phyloP scores from a whole-genome alignment of 2,329 filamentous ascomycete species.

The Alternaria hordeiaustralica region DNA sequence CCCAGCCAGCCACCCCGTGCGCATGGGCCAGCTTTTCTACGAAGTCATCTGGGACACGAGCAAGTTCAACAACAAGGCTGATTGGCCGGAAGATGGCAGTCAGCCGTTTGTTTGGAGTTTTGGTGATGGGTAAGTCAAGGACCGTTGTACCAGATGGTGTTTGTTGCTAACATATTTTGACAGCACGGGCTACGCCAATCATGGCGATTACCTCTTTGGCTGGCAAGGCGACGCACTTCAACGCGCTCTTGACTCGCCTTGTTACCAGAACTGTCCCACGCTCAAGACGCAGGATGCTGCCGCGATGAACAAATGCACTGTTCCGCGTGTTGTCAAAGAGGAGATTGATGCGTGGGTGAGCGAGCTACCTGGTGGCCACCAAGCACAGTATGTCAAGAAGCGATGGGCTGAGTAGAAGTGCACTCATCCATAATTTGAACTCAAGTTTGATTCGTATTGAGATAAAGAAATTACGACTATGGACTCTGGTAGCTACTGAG shows the following conservation, averaged over 20 bases:
- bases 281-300: constrained; percentile 55
- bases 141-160: background rate
- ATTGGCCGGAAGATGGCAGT: constrained; percentile 40
- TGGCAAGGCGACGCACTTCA: constrained; percentile 59
- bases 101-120: constrained; percentile 38
- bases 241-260: constrained; percentile 44
- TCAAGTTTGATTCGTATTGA: background rate
- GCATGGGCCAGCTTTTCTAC: constrained; percentile 33
- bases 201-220: constrained; percentile 62
- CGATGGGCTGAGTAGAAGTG: constrained; percentile 9
- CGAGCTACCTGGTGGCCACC: constrained; percentile 23
- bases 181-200: constrained; percentile 56
- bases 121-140: constrained; percentile 43
- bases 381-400: constrained; percentile 24
- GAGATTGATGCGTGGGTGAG: constrained; percentile 51
- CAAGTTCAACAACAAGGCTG: constrained; percentile 37
- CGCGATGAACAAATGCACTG: constrained; percentile 57
- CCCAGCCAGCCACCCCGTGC: constrained; percentile 55
- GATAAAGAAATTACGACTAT: background rate
- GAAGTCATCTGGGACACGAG: constrained; percentile 45
- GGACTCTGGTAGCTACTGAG: background rate
- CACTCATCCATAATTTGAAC: background rate
- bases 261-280: constrained; percentile 48
- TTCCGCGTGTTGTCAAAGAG: constrained; percentile 56
- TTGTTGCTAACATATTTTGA: background rate